Conservation (phyloP, 2,329 filamentous ascomycete species). For the Verticillium longisporum region DNA sequence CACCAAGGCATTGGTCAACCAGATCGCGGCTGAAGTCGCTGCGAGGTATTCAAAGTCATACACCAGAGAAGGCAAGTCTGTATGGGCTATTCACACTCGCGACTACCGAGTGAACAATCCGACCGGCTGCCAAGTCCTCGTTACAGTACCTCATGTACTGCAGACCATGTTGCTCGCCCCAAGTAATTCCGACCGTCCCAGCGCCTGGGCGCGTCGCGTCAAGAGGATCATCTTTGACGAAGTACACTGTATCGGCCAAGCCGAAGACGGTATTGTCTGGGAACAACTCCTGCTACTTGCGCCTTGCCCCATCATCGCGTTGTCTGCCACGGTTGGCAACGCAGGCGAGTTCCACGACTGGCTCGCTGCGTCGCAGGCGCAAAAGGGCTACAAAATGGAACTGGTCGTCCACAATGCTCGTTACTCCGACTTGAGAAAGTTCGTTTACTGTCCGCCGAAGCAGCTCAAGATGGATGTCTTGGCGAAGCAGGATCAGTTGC, state of each 20-base stretch:
- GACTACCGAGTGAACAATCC: conserved; percentile 72
- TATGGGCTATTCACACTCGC: conserved; percentile 74
- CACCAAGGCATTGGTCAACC: conserved; percentile 76
- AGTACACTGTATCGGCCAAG: conserved; percentile 72
- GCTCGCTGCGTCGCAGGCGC: conserved; percentile 57
- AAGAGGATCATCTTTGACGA: conserved; percentile 78
- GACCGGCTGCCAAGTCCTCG: conserved; percentile 64
- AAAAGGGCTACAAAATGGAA: conserved; percentile 55
- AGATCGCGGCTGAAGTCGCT: conserved; percentile 74
- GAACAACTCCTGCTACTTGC: conserved; percentile 69
- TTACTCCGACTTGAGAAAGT: conserved; percentile 75
- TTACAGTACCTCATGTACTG: conserved; percentile 71
- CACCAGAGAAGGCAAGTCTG: conserved; percentile 53
- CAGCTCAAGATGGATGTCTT: not conserved
- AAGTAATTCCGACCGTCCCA: conserved; percentile 48
- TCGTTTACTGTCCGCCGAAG: conserved; percentile 47
- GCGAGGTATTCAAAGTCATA: conserved; percentile 65
- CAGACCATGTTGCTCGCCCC: conserved; percentile 70
- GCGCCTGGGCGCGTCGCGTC: conserved; percentile 58
- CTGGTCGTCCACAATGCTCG: conserved; percentile 63
- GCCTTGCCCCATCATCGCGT: conserved; percentile 70
- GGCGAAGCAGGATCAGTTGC: conserved; percentile 25
- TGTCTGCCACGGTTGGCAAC: conserved; percentile 76
- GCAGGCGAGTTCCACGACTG: conserved; percentile 63
- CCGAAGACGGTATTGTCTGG: conserved; percentile 48